These are phyloP conservation scores for Chalciporus pseudorubinellus DNA, from an alignment of 768 basidiomycete species.

Conservation along the genomic window DNA sequence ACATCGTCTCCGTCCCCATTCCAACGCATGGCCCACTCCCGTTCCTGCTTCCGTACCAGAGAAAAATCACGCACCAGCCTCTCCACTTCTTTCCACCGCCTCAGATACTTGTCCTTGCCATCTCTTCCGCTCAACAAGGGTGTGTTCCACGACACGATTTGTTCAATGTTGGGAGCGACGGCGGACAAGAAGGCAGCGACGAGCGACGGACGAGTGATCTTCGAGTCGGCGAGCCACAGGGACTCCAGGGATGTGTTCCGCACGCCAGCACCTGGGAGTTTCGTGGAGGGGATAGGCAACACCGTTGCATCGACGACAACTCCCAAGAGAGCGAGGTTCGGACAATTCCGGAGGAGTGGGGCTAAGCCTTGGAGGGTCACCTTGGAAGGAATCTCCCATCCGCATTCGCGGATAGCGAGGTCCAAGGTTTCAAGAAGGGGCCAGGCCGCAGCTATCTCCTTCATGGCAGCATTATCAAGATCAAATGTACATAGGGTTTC, in stretches of 20 bases:
- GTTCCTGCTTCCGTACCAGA: conserved; percentile 20
- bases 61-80: conserved; percentile 21
- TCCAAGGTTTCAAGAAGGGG: conserved; percentile 28
- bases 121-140: conserved; percentile 23
- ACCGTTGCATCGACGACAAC: conserved; percentile 29
- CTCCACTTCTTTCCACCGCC: conserved; percentile 26
- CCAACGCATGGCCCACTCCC: conserved; percentile 12
- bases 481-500: conserved; percentile 29
- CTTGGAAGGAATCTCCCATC: conserved; percentile 29
- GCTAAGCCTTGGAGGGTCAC: conserved; percentile 26
- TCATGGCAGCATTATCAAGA: conserved; percentile 23
- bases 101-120: conserved; percentile 25
- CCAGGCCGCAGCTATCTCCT: conserved; percentile 28
- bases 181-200: conserved; percentile 30
- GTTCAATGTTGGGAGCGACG: conserved; percentile 28
- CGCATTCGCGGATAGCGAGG: conserved; percentile 28
- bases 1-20: neutral
- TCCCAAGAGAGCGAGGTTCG: conserved; percentile 24
- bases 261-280: conserved; percentile 18
- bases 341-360: conserved; percentile 23
- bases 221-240: conserved; percentile 27
- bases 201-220: conserved; percentile 25
- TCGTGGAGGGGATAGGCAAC: conserved; percentile 4
- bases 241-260: conserved; percentile 27
- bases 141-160: conserved; percentile 31